Evolutionary conservation across 2,329 filamentous ascomycete genomes (phyloP).

Genomic region (Pseudogymnoascus sp.): DNA sequence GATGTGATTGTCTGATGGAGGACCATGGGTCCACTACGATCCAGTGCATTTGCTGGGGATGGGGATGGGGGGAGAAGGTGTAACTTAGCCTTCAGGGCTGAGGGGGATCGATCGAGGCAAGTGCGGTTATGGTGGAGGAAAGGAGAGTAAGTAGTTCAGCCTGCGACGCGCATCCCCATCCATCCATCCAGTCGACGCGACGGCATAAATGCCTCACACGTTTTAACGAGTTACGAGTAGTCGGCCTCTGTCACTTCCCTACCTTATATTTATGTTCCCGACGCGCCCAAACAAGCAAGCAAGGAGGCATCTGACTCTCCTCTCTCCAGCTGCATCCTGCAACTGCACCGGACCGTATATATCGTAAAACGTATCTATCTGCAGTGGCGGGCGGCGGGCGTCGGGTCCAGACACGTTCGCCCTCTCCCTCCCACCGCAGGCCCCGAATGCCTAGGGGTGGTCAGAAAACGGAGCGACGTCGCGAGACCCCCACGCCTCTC

Average conservation of each 20-base stretch:
- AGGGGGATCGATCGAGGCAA: neutral
- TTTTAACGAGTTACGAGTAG: neutral
- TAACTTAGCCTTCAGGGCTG: no score
- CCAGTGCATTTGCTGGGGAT: neutral
- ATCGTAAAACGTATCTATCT: neutral
- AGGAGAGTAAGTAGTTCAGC: neutral
- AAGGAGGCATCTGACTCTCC: neutral
- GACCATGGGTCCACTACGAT: neutral
- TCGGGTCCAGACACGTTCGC: neutral
- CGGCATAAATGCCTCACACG: neutral
- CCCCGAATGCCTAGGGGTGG: neutral
- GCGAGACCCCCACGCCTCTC: constrained; percentile 1
- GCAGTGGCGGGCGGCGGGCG: neutral
- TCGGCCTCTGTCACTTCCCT: neutral
- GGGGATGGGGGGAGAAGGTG: neutral
- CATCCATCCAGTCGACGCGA: neutral
- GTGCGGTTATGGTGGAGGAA: neutral
- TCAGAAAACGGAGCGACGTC: neutral
- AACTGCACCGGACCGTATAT: neutral
- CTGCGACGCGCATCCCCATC: neutral
- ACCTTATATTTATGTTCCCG: neutral
- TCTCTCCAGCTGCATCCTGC: neutral
- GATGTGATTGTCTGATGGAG: neutral
- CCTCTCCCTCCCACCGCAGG: neutral
- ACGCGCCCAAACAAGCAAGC: neutral